Evolutionary conservation across 805 yeast genomes (phyloP), one percentile per base, ranked within the genome.

Genomic region (Cephaloascus fragrans): DNA sequence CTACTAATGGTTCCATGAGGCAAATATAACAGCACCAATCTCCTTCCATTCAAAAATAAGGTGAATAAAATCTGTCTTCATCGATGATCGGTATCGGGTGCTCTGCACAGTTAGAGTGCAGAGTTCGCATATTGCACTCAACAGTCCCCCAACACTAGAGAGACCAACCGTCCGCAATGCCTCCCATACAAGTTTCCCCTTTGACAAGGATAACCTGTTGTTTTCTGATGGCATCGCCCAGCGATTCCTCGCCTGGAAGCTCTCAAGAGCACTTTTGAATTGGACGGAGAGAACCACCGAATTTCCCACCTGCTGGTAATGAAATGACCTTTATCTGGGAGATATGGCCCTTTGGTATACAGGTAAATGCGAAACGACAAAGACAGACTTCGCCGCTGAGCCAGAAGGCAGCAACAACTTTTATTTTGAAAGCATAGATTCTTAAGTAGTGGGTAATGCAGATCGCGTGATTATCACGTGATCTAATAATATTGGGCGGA

Each of bases 281-380:
- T 52, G 69, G 71, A 63, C 64, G 73, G 75, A 44, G 77, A 46
- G 74, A 52, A 67, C 65, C 79, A 73, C 79, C 79, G 79, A 73
- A 73, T 73, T 73, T 73, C 78, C 79, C 79, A 73, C 79, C 70
- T 69, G 62, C n/a, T n/a, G n/a, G n/a, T n/a, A n/a, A n/a, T n/a
- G n/a, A 55, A 18, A 46, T 50, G 16, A 18, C 17, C 8, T 18
- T n/a, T 34, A 14, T 37, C 19, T 35, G 35, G 20, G 32, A 14
- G 47, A 44, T 44, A n/a, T 19, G 34, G 38, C 26, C 53, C 53
- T 53, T 57, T 41, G 47, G 71, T 52, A 39, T 41, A 52, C 67
- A 69, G 70, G 72, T 66, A 63, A 57, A 61, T 56, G 70, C 69
- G 69, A 63, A 59, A 57, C 64, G 70, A 57, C 52, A 51, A 63